Evolutionary conservation across 306 rosid genomes (phyloP).

Genomic region (Cucumis hystrix): DNA sequence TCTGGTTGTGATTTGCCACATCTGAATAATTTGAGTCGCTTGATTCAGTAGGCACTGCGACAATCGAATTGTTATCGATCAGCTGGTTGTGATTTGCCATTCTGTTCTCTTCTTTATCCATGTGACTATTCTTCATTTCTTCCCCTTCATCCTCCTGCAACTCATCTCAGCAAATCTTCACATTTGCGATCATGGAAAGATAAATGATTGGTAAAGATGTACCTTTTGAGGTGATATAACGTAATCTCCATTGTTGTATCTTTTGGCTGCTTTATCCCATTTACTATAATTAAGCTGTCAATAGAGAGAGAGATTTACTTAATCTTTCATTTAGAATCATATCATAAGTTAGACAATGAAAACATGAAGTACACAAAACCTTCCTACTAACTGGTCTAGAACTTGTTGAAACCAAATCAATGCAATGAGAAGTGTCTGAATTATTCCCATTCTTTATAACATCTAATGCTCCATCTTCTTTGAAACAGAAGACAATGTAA

Average conservation of each 20-base stretch:
- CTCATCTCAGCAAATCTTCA: neutral
- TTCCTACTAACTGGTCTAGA: conserved; percentile 31
- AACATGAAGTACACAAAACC: conserved; percentile 20
- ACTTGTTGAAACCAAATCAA: conserved; percentile 12
- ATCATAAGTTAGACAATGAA: neutral
- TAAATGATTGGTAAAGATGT: conserved; percentile 2
- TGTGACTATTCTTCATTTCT: conserved; percentile 1
- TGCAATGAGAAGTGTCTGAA: conserved; percentile 4
- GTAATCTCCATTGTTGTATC: conserved; percentile 14
- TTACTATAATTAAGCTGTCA: conserved; percentile 35
- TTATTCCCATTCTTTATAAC: conserved; percentile 26
- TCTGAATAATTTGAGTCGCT: conserved; percentile 40
- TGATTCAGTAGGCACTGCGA: conserved; percentile 16
- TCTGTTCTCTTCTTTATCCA: conserved; percentile 10
- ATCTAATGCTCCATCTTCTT: conserved; percentile 43
- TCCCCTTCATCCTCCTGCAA: conserved; percentile 20
- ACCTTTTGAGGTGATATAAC: conserved; percentile 17
- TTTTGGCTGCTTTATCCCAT: conserved; percentile 11
- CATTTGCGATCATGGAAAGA: neutral
- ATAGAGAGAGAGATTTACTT: neutral
- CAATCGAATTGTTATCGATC: conserved; percentile 8
- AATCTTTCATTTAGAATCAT: neutral
- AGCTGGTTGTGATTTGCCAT: conserved; percentile 2
- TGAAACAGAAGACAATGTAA: conserved; percentile 49
- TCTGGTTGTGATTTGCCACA: conserved; percentile 2